Evolutionary conservation across 805 yeast genomes (phyloP), one percentile per base, ranked within the genome.

Genomic region (Metschnikowia bowlesiae): DNA sequence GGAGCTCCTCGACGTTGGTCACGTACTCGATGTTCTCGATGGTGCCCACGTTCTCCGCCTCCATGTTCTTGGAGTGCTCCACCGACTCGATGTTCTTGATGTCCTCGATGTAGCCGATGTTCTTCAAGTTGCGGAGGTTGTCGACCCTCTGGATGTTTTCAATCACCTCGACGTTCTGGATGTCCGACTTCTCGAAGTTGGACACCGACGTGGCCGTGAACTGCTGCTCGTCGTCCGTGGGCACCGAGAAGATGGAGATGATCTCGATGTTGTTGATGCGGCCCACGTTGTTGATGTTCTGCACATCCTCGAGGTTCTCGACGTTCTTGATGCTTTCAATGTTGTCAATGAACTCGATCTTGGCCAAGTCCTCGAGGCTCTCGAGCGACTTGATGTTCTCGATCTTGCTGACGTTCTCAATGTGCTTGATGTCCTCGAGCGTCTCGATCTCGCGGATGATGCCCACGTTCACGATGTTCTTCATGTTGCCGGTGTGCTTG

Each of bases 351-450:
- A 13, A 35, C 9, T 44, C 46, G 8, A 44, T 44, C 29, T 44
- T 44, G 46, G 39, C 26, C 46, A 44, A 44, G 32, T 35, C 46
- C 10, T 44, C 46, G 13, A 44, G 46, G 34, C 16, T 44, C 18
- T 44, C 46, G 29, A 44, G 46, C 6, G 28, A 14, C 46, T 44
- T 44, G 40, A 44, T 44, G 28, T 44, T 44, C 16, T 44, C 34
- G 18, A 44, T 28, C 35, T 44, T 44, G 11, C 10, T 31, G 34
- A 44, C 28, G 33, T 36, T 35, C 13, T 35, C 40, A 39, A 44
- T 44, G 16, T 44, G 35, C 39, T 44, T 44, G 46, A 44, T 44
- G 33, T 44, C 46, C 3, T 34, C 46, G 16, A 44, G 46, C 14
- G 39, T 14, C 7, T 44, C 46, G 26, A 44, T 44, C 29, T 34